Base-by-base conservation (phyloP, 345 rosid genomes). In the Pistacia atlantica region DNA sequence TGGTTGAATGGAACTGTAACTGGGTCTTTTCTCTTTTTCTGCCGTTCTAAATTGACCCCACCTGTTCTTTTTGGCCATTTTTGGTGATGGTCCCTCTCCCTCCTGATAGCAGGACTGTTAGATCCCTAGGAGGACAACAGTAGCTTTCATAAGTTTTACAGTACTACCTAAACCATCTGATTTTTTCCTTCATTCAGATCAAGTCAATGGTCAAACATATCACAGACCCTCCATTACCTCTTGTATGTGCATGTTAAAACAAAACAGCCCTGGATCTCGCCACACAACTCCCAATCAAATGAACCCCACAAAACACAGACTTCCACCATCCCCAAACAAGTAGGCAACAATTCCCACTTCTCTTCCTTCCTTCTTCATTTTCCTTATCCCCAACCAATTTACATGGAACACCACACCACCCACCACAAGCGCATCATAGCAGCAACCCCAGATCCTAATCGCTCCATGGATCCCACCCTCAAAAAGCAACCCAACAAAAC, bases 141-240 rank as follows among this genome's bases (percentile, higher is more conserved):
- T 5, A 14, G 16, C 13, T 25, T 45, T 42, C n/a, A 11, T 31
- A 25, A 73, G 17, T 55, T 73, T 66, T 49, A 11, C n/a, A 18
- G 51, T 73, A 49, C 60, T 16, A 18, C 49, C 76, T 11, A 17
- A 62, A 63, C 64, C 63, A 49, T 35, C 51, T 13, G 69, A 77
- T 22, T 33, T 62, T 10, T 37, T 35, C 59, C 73, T 62, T 77
- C 59, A 56, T 8, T 42, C 51, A 73, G 76, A 75, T 74, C 72
- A 64, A 78, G 87, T 89, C 89, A 84, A 87, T 62, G 82, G 92
- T 89, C 89, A 89, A 87, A 67, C 42, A 5, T 54, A 68, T 56
- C 64, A 51, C 71, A 55, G 5, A 14, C 8, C 52, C 37, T 11
- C 75, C 78, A 54, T 72, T 60, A 73, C 82, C 78, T 56, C 75